Evolutionary conservation across 176 grass and related monocot genomes (phyloP).

Genomic region (Musa troglodytarum): DNA sequence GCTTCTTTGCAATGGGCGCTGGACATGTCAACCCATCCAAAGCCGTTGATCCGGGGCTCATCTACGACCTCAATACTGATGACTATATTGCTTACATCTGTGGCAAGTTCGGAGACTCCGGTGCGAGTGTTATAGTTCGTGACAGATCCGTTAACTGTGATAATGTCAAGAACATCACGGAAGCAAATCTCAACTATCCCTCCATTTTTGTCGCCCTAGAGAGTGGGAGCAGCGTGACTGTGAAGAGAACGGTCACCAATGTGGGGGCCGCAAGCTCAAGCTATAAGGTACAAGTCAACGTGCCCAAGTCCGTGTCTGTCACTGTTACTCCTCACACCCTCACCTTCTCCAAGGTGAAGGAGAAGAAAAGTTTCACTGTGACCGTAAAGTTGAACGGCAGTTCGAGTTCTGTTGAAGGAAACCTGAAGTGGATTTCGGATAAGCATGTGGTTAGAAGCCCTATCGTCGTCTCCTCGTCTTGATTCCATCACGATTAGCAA

Average conservation of each 20-base stretch:
- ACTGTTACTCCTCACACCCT: slow-evolving; percentile 37
- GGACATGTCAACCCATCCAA: not conserved
- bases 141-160: not conserved
- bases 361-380: slow-evolving; percentile 45
- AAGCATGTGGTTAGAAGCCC: slow-evolving; percentile 45
- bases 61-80: not conserved
- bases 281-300: slow-evolving; percentile 30
- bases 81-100: not conserved
- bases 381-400: slow-evolving; percentile 19
- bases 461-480: slow-evolving; percentile 20
- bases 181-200: slow-evolving; percentile 77
- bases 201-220: slow-evolving; percentile 40
- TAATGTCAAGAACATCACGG: not conserved
- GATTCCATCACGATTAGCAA: too few relatives aligned
- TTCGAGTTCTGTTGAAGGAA: slow-evolving; percentile 31
- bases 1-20: not conserved
- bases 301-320: slow-evolving; percentile 30
- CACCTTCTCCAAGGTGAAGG: slow-evolving; percentile 38
- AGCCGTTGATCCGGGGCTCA: not conserved
- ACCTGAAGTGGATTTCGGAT: slow-evolving; percentile 51
- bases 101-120: not conserved
- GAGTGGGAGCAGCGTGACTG: slow-evolving; percentile 3
- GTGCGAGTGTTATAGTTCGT: not conserved
- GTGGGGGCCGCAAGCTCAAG: slow-evolving; percentile 30
- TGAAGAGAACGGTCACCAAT: slow-evolving; percentile 57